Evolutionary conservation across 768 basidiomycete genomes (phyloP).

Genomic region (Cystofilobasidium macerans): DNA sequence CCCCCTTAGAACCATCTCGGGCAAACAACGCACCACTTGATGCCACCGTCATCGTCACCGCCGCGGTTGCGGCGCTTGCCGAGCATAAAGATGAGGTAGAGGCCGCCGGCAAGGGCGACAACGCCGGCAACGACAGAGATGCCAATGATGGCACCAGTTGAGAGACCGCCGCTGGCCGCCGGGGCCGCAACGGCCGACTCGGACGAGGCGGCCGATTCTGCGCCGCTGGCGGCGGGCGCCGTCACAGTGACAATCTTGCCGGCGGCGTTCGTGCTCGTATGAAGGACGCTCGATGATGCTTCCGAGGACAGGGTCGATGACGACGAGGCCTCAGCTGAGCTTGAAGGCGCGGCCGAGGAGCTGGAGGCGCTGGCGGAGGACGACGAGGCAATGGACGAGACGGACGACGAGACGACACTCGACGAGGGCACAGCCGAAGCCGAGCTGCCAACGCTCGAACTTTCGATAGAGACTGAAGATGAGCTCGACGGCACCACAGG

Average conservation of each 20-base stretch:
- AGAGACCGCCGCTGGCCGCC: conserved; percentile 4
- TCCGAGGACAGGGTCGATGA: background rate
- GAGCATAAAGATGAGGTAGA: conserved; percentile 17
- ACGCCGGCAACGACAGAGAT: conserved; percentile 25
- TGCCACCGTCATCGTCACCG: conserved; percentile 22
- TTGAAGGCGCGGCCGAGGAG: background rate
- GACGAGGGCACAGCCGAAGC: background rate
- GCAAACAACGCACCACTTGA: conserved; percentile 18
- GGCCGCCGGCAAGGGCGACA: conserved; percentile 15
- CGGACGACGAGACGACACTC: background rate
- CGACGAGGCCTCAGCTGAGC: background rate
- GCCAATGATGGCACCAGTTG: conserved; percentile 26
- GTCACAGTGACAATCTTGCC: conserved; percentile 17
- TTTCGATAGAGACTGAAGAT: background rate
- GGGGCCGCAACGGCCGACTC: background rate
- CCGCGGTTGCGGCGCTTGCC: conserved; percentile 17
- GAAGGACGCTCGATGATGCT: background rate
- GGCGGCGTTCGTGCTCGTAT: conserved; percentile 5
- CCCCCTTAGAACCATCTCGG: too few species aligned
- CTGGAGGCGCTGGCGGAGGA: background rate
- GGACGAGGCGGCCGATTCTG: background rate
- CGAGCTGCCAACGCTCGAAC: background rate
- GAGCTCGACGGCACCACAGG: too few species aligned
- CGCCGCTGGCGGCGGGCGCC: background rate
- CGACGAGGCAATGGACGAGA: background rate